These are phyloP conservation scores for Hymenotorrendiella dingleyae DNA, from an alignment of 2,329 filamentous ascomycete genomes.

Conservation along the genomic window DNA sequence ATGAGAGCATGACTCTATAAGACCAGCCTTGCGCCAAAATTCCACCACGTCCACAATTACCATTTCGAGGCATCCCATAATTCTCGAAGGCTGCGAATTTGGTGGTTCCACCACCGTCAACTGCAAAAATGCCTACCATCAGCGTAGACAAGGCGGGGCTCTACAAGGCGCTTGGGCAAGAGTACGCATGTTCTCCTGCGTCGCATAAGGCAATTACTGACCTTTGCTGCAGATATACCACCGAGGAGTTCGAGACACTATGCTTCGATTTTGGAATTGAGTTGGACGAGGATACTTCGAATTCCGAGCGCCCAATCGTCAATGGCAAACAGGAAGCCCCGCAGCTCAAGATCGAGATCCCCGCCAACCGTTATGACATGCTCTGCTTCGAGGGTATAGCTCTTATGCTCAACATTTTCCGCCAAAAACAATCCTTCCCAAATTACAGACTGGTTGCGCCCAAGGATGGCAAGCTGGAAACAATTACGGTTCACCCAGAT, in stretches of 20 bases:
- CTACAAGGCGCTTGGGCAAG: conserved; percentile 83
- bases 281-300: conserved; percentile 73
- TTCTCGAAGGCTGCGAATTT: conserved; percentile 2
- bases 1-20: conserved; percentile 1
- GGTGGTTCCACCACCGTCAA: conserved; percentile 8
- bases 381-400: conserved; percentile 96
- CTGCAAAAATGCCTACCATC: conserved; percentile 82
- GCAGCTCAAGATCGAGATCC: conserved; percentile 96
- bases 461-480: conserved; percentile 66
- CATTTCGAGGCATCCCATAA: not conserved
- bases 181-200: conserved; percentile 50
- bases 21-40: conserved; percentile 12
- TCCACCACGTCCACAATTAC: conserved; percentile 6
- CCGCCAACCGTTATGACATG: conserved; percentile 91
- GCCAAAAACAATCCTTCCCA: conserved; percentile 67
- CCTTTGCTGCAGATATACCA: conserved; percentile 62
- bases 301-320: conserved; percentile 59
- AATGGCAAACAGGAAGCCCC: conserved; percentile 79
- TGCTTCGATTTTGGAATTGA: conserved; percentile 98
- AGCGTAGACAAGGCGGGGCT: conserved; percentile 93
- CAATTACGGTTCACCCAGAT: conserved; percentile 70
- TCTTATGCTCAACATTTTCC: conserved; percentile 93
- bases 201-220: conserved; percentile 22
- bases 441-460: conserved; percentile 74
- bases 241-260: conserved; percentile 90